Evolutionary conservation across 108 stramenopile genomes (phyloP), one percentile per base, ranked within the genome.

Genomic region (Fragilariopsis cylindrus): DNA sequence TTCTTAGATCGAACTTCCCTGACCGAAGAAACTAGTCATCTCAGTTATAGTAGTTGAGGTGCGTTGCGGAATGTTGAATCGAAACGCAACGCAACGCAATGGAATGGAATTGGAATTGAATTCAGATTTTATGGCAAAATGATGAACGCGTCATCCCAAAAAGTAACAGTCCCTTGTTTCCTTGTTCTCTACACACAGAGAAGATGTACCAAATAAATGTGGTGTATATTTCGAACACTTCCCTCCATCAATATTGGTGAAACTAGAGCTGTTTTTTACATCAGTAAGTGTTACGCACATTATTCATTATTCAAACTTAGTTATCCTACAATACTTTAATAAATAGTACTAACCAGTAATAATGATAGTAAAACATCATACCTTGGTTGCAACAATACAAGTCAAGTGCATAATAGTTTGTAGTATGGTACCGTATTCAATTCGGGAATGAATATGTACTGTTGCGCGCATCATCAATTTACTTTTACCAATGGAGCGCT

Each of bases 1-100:
- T 41, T 63, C 9, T 11, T 45, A 44, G 62, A 63, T 41, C 62
- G 62, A 41, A 63, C 43, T 9, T 0, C 60, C 6, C 4, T 62
- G 12, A 63, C 62, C 3, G 62, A 63, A 40, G 62, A 63, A 63
- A 63, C 62, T 5, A 63, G 62, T 44, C 43, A 42, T 6, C 62
- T 63, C 62, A 63, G 62, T 43, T 63, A 45, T 44, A 63, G 62
- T 30, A 30, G 30, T 30, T 30, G 30, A 30, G 30, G 30, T 30
- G 30, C 30, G 30, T 30, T 30, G 30, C 19, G 55, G 55, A 56
- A 19, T 7, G 9, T 19, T 11, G 55, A 19, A 56, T 56, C 55
- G 19, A 9, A n/a, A 19, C 55, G 19, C 55, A 19, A 56, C 16
- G 5, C 18, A 19, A 11, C 5, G 18, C 18, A 9, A 56, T 9